A percentile compares a stretch with the other conserved stretches of the same genome.
phyloP scores from a whole-genome alignment of 306 rosid species.

The Vicia faba region DNA sequence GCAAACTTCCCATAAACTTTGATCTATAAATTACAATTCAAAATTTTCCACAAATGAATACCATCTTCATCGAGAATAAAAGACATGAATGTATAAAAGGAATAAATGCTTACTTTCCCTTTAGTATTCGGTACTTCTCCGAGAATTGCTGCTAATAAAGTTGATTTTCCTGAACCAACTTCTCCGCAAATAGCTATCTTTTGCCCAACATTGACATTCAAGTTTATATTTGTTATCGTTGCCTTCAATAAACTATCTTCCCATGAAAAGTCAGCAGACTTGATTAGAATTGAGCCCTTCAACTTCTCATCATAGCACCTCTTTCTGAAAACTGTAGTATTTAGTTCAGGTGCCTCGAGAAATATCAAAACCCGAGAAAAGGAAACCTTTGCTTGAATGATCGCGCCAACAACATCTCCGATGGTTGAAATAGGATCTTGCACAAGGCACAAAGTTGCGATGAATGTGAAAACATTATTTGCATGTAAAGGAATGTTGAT shows the following conservation, averaged over 20 bases:
- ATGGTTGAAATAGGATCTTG: constrained; percentile 60
- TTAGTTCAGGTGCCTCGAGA: constrained; percentile 68
- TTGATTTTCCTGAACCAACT: too few species aligned
- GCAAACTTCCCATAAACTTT: constrained; percentile 15
- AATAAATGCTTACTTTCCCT: too few species aligned
- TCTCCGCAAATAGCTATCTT: too few species aligned
- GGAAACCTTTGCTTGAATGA: constrained; percentile 72
- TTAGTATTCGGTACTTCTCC: too few species aligned
- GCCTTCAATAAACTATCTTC: constrained; percentile 49
- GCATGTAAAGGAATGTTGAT: constrained; percentile 67
- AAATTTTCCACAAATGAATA: neutral
- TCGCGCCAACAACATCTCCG: constrained; percentile 63
- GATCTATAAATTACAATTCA: constrained; percentile 36
- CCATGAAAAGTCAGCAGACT: constrained; percentile 68
- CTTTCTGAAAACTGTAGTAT: constrained; percentile 33
- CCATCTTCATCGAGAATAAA: too few species aligned
- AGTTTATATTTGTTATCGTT: neutral
- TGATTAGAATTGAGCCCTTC: constrained; percentile 40
- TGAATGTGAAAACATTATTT: constrained; percentile 70
- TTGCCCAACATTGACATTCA: too few species aligned
- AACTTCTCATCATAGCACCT: constrained; percentile 27
- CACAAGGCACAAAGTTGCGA: constrained; percentile 70
- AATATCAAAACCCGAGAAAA: constrained; percentile 54
- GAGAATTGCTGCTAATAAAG: too few species aligned
- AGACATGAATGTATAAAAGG: too few species aligned